Percentiles rank a stretch among this genome's conserved stretches.
phyloP scores from a whole-genome alignment of 768 basidiomycete species.

The Rubroboletus pulcherrimus region DNA sequence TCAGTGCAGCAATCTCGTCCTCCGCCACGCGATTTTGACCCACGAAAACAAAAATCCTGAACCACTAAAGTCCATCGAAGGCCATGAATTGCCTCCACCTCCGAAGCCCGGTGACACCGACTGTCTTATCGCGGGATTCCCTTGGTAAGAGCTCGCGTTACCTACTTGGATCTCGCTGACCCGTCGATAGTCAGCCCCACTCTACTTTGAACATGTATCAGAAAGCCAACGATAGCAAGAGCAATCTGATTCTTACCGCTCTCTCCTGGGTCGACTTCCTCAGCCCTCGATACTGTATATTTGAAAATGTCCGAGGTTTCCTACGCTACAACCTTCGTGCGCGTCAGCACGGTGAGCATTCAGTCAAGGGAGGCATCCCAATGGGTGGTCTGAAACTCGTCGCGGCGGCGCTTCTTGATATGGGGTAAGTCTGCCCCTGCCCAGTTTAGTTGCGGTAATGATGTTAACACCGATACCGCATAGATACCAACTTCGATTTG shows the following conservation, averaged over 20 bases:
- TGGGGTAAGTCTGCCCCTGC: slow-evolving; percentile 48
- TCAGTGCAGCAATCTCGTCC: slow-evolving; percentile 64
- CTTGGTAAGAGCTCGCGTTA: slow-evolving; percentile 48
- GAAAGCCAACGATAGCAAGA: slow-evolving; percentile 63
- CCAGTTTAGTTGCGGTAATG: background rate
- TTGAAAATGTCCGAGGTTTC: slow-evolving; percentile 50
- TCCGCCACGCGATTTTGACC: slow-evolving; percentile 54
- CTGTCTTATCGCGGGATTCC: slow-evolving; percentile 67
- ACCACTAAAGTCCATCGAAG: slow-evolving; percentile 38
- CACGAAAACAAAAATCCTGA: slow-evolving; percentile 40
- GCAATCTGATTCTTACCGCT: slow-evolving; percentile 61
- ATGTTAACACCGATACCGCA: background rate
- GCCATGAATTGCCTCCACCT: slow-evolving; percentile 40
- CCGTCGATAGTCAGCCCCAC: slow-evolving; percentile 62
- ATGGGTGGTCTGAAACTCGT: slow-evolving; percentile 75
- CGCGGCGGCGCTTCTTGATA: slow-evolving; percentile 53
- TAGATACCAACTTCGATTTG: slow-evolving; percentile 44
- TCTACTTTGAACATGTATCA: slow-evolving; percentile 70
- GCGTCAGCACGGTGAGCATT: slow-evolving; percentile 36
- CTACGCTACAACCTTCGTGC: slow-evolving; percentile 38
- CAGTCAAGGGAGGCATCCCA: slow-evolving; percentile 60
- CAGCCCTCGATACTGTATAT: slow-evolving; percentile 41
- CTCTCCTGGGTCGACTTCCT: slow-evolving; percentile 43
- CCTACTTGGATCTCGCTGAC: slow-evolving; percentile 1
- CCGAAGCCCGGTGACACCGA: slow-evolving; percentile 55